Conservation (phyloP, 148 eudicot genomes). For the Dysphania ambrosioides region DNA sequence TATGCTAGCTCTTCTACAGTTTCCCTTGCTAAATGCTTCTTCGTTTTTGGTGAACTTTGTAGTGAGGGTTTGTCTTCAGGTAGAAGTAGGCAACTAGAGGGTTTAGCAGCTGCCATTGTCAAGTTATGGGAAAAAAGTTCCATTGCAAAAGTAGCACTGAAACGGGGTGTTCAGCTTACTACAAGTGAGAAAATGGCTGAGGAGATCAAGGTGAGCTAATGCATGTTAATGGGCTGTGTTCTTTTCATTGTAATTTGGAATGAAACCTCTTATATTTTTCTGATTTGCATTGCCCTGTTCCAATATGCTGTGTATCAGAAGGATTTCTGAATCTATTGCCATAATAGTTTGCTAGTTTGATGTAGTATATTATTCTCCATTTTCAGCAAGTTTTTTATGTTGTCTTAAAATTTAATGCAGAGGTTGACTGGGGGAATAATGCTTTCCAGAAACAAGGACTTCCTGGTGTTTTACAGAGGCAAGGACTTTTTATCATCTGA, state of each 20-base stretch:
- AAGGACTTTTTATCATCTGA: slow-evolving; percentile 78
- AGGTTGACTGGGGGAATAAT: slow-evolving; percentile 81
- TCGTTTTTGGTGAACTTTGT: not conserved
- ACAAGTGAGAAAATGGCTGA: slow-evolving; percentile 98
- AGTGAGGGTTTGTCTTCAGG: slow-evolving; percentile 46
- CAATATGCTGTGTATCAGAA: not conserved
- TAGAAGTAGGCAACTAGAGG: slow-evolving; percentile 93
- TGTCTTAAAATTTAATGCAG: slow-evolving; percentile 38
- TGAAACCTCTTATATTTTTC: slow-evolving; percentile 5
- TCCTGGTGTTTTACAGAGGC: slow-evolving; percentile 88
- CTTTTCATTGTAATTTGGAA: not conserved
- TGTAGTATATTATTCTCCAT: not conserved
- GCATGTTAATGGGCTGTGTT: not conserved
- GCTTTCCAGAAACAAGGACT: slow-evolving; percentile 94
- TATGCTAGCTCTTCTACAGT: slow-evolving; percentile 25
- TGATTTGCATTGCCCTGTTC: not conserved
- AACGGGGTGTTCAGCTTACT: slow-evolving; percentile 94
- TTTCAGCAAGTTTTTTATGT: not conserved
- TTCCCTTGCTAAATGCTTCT: not conserved
- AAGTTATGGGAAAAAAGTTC: slow-evolving; percentile 94
- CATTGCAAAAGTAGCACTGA: slow-evolving; percentile 84
- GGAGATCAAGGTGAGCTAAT: slow-evolving; percentile 69
- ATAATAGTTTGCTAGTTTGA: not conserved
- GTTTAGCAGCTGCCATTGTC: slow-evolving; percentile 79
- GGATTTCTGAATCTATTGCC: not conserved